Evolutionary conservation across 192 early-diverging fungal genomes (phyloP), one percentile per base, ranked within the genome.

Genomic region (Backusella psychrophila): DNA sequence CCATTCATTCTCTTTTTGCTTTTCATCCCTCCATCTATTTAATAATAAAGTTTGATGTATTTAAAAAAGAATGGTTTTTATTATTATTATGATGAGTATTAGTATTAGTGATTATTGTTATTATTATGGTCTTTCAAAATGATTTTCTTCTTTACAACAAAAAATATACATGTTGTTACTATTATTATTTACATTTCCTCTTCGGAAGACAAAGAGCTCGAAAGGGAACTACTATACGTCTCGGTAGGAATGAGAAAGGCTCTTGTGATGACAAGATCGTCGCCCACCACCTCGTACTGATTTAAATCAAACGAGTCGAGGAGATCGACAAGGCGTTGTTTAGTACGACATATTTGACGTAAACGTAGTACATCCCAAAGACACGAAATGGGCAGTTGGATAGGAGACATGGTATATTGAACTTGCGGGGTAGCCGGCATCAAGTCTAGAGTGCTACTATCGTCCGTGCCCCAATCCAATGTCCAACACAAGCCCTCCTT

Each of bases 311-410:
- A 39, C 6, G 23, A n/a, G 2, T 4, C 33, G 21, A 88, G 46
- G 8, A 84, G 49, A 7, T 74, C 1, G 2, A 80, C 63, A 76
- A 91, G 75, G 0, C 66, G 68, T 7, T 35, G 23, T 9, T 75
- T 76, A 0, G 76, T 84, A 74, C 83, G 83, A 72, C 88, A 91
- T 71, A 88, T 81, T 75, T 90, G 88, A 23, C 85, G 80, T 26
- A 90, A 66, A 38, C 80, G 77, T 4, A 83, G 76, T 1, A 79
- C 41, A 26, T 44, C 79, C 89, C 90, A 91, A 65, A 91, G 74
- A 6, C 7, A 79, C 21, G 38, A 6, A 11, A 68, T 80, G 42
- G 15, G 44, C 17, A 42, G 69, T 39, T 39, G 73, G 15, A 29
- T 29, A 6, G 36, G 42, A 0, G 15, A 6, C 3, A 6, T 19